These are phyloP conservation scores for Ceratobasidium sp. DNA, from an alignment of 1,284 basidiomycete species.

Conservation along the genomic window DNA sequence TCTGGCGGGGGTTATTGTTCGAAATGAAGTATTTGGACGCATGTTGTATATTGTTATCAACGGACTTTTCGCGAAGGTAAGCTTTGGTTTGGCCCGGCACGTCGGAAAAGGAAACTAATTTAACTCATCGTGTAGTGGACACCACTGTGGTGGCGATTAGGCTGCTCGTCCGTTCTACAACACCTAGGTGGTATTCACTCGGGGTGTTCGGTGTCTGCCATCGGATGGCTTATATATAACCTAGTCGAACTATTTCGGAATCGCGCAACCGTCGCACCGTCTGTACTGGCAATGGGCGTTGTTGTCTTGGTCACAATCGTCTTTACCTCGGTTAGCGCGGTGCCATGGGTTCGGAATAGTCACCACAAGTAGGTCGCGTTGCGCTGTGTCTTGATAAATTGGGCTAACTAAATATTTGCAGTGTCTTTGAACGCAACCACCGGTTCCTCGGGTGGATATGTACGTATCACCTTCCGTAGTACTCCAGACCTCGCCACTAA, in stretches of 20 bases:
- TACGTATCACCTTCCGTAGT: not conserved
- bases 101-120: not conserved
- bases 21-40: conserved; percentile 71
- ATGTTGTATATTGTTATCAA: conserved; percentile 67
- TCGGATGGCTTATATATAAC: conserved; percentile 65
- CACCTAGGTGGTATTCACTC: conserved; percentile 79
- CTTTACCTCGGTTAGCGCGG: conserved; percentile 4
- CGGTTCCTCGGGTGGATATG: conserved; percentile 73
- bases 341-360: conserved; percentile 62
- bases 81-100: conserved; percentile 19
- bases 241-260: conserved; percentile 66
- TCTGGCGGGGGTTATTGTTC: conserved; percentile 64
- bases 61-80: conserved; percentile 71
- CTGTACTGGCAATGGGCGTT: conserved; percentile 31
- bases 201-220: conserved; percentile 73
- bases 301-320: conserved; percentile 14
- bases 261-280: conserved; percentile 59
- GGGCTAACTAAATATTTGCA: conserved; percentile 49
- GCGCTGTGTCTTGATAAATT: not conserved
- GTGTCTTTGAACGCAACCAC: conserved; percentile 77
- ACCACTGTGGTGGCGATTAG: conserved; percentile 69
- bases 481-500: not conserved
- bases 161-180: conserved; percentile 69
- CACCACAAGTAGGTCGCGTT: conserved; percentile 68
- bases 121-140: conserved; percentile 63